Percentiles rank a stretch among this genome's conserved stretches.
These are phyloP conservation scores for Lachnellula occidentalis DNA, from an alignment of 2,329 filamentous ascomycete species.

Conservation along the genomic window DNA sequence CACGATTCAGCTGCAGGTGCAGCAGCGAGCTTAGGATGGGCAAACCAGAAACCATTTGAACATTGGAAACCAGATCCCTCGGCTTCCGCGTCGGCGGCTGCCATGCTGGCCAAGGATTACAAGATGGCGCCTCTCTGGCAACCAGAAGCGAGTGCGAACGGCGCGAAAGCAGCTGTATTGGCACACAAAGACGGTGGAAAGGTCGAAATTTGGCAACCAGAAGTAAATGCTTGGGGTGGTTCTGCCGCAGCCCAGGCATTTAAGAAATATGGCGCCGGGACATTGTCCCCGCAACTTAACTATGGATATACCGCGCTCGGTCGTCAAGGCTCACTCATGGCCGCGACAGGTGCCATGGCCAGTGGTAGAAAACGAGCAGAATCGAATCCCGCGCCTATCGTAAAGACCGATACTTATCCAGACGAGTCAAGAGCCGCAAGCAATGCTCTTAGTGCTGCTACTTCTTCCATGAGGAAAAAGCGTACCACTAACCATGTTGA, in stretches of 20 bases:
- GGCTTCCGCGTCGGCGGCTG: slow-evolving; percentile 55
- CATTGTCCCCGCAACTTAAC: slow-evolving; percentile 39
- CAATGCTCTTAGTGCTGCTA: slow-evolving; percentile 70
- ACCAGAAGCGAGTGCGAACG: slow-evolving; percentile 56
- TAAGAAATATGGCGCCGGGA: slow-evolving; percentile 40
- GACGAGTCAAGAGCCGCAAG: slow-evolving; percentile 54
- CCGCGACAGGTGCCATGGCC: slow-evolving; percentile 72
- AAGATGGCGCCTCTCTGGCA: slow-evolving; percentile 52
- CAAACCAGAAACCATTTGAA: slow-evolving; percentile 59
- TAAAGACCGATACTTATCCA: slow-evolving; percentile 43
- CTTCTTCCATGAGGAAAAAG: slow-evolving; percentile 32
- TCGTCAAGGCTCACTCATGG: slow-evolving; percentile 61
- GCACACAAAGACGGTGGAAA: slow-evolving; percentile 52
- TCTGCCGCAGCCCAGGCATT: slow-evolving; percentile 68
- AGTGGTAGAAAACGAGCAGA: slow-evolving; percentile 51
- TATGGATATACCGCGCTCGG: slow-evolving; percentile 44
- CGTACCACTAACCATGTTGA: slow-evolving; percentile 32
- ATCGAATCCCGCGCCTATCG: slow-evolving; percentile 46
- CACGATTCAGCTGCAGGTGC: slow-evolving; percentile 60
- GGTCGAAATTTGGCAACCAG: slow-evolving; percentile 45
- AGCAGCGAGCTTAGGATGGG: slow-evolving; percentile 69
- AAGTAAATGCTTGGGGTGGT: slow-evolving; percentile 45
- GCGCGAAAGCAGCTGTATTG: slow-evolving; percentile 69
- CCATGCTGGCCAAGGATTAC: slow-evolving; percentile 53
- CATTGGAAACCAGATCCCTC: slow-evolving; percentile 60